Evolutionary conservation across 2,329 filamentous ascomycete species (phyloP), one percentile per base, ranked within the genome.

Genomic region (Arthrobotrys entomopaga): DNA sequence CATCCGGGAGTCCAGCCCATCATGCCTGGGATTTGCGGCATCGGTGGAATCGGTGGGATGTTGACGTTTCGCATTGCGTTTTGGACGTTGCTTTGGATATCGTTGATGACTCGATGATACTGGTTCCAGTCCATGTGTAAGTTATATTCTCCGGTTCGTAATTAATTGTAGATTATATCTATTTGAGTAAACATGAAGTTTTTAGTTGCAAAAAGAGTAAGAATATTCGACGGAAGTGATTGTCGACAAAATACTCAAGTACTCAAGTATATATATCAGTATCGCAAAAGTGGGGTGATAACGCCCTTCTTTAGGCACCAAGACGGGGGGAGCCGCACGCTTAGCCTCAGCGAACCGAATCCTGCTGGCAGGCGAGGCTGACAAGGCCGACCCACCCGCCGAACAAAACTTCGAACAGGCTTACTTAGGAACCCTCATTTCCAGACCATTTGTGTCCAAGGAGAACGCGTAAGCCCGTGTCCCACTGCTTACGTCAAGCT

Each of bases 401-500:
- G 40, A 15, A 16, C 40, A 43, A 13, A n/a, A 13, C 40, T 43
- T 7, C 42, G 13, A 8, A 15, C 10, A 53, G 22, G 22, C n/a
- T 26, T 15, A 13, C n/a, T n/a, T n/a, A n/a, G n/a, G 20, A n/a
- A 6, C 8, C 24, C 26, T 16, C 11, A 53, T 53, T 40, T 24
- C 42, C 8, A 19, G n/a, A n/a, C n/a, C n/a, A n/a, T n/a, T n/a
- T n/a, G n/a, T n/a, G n/a, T n/a, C n/a, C n/a, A n/a, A 53, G 19
- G 2, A 11, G 57, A 69, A 60, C 65, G 65, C 65, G 65, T 70
- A 49, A 70, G 65, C 65, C 26, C 26, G 13, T 5, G 16, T 54
- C 26, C 20, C n/a, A 22, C 29, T 58, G 65, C 65, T 70, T 70
- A 70, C 65, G 65, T 69, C 64, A 67, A 66, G 42, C 52, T 34